Evolutionary conservation across 257 asterid genomes (phyloP).

Genomic region (Solanum phureja): DNA sequence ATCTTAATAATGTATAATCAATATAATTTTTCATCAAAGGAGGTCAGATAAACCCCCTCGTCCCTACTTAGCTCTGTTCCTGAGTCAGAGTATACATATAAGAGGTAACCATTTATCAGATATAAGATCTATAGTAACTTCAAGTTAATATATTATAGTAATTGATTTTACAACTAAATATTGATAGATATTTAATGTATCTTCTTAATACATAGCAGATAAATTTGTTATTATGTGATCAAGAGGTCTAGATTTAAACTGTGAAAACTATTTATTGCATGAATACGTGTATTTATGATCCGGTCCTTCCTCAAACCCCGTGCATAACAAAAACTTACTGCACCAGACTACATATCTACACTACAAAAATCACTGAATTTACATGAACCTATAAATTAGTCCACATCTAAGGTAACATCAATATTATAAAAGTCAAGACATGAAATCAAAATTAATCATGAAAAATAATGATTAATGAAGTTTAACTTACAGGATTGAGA

Average conservation of each 20-base stretch:
- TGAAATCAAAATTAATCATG: neutral
- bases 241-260: neutral
- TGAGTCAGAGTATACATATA: too few species aligned
- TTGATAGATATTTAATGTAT: neutral
- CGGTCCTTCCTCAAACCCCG: fast-evolving
- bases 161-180: too few species aligned
- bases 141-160: neutral
- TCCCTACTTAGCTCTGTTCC: neutral
- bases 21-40: too few species aligned
- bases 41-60: neutral
- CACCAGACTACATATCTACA: neutral
- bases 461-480: neutral
- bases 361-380: neutral
- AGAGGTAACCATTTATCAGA: too few species aligned
- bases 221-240: neutral
- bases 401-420: neutral
- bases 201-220: neutral
- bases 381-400: neutral
- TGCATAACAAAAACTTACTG: neutral
- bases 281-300: neutral
- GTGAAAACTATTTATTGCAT: neutral
- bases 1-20: too few species aligned
- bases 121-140: too few species aligned
- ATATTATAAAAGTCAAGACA: neutral
- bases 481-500: constrained; percentile 70